Conservation (phyloP, 2,329 filamentous ascomycete genomes). For the Talaromyces pinophilus region DNA sequence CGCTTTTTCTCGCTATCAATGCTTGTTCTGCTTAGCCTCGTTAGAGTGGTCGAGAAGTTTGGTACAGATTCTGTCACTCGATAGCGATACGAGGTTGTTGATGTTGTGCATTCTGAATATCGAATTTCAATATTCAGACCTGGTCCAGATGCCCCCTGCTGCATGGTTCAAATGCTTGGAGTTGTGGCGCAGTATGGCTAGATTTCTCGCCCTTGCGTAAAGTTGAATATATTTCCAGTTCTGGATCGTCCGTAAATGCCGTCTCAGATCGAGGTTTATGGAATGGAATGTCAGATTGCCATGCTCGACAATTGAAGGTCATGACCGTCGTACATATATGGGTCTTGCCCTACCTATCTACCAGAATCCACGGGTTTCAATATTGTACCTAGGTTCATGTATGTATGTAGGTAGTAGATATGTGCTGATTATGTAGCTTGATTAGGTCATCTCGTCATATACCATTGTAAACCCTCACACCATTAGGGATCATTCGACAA, state of each 20-base stretch:
- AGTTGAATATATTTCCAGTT: neutral
- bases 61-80: neutral
- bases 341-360: too few species aligned
- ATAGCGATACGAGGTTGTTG: neutral
- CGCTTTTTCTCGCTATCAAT: slow-evolving; percentile 4
- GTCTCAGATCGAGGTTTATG: neutral
- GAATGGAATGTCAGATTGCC: neutral
- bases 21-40: slow-evolving; percentile 10
- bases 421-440: neutral
- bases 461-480: neutral
- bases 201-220: neutral
- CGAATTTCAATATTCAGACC: neutral
- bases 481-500: neutral
- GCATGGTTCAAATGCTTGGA: neutral
- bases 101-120: slow-evolving; percentile 1
- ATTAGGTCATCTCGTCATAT: neutral
- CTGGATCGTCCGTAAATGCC: too few species aligned
- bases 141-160: neutral
- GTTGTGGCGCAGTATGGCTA: neutral
- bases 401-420: too few species aligned
- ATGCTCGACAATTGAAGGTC: neutral
- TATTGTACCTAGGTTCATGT: too few species aligned
- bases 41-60: neutral
- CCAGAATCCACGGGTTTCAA: too few species aligned
- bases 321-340: neutral